These are phyloP conservation scores for Apophysomyces trapeziformis DNA, from an alignment of 371 early-diverging fungal species.

Conservation along the genomic window DNA sequence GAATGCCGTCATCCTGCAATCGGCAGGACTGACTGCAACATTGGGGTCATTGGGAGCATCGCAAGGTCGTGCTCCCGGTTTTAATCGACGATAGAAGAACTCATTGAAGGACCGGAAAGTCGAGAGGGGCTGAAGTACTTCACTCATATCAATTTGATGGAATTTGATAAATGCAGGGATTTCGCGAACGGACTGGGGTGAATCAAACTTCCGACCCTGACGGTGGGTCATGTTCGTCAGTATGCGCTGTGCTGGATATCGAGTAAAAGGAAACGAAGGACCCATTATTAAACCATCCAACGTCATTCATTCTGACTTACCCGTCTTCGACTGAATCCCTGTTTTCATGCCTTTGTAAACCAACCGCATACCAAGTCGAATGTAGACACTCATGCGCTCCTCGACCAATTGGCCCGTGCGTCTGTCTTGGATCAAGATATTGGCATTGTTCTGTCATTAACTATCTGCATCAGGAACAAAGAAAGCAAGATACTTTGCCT, in stretches of 20 bases:
- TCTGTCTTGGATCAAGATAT: conserved; percentile 82
- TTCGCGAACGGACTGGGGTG: conserved; percentile 68
- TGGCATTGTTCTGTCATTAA: conserved; percentile 61
- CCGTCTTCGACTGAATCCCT: conserved; percentile 49
- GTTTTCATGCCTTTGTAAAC: conserved; percentile 68
- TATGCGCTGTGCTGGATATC: conserved; percentile 48
- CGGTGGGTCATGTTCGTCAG: conserved; percentile 68
- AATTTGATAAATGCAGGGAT: conserved; percentile 81
- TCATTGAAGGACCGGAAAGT: conserved; percentile 83
- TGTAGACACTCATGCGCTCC: conserved; percentile 85
- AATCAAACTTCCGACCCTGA: conserved; percentile 81
- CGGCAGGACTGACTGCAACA: conserved; percentile 80
- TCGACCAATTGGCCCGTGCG: conserved; percentile 75
- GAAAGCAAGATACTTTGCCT: not conserved
- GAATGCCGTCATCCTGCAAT: conserved; percentile 80
- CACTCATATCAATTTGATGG: conserved; percentile 67
- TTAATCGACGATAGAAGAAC: conserved; percentile 87
- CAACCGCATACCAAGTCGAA: conserved; percentile 83
- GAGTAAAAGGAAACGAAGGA: too few relatives aligned
- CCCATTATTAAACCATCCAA: conserved; percentile 10
- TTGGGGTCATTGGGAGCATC: conserved; percentile 66
- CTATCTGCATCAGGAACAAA: not conserved
- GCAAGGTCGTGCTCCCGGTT: conserved; percentile 69
- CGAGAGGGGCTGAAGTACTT: conserved; percentile 70
- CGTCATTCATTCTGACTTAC: conserved; percentile 18